Base-by-base conservation (phyloP, 805 yeast species). In the Candida sithepensis region DNA sequence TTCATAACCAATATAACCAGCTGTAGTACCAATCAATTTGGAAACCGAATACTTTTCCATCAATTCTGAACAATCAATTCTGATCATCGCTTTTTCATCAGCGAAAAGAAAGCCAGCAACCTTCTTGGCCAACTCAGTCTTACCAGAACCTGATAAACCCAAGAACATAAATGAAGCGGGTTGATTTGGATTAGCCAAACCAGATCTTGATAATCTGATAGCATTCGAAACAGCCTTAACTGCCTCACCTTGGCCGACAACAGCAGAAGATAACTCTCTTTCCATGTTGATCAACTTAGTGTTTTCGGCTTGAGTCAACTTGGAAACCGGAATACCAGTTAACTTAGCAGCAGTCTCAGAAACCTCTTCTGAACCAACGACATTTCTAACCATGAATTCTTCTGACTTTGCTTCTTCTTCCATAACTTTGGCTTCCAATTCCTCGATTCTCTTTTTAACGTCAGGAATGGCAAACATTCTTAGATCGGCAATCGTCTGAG, bases 401-500 rank as follows among this genome's bases (percentile, higher is more conserved):
- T 56, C 60, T 5, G 64, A 54, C 23, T 54, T 51, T 45, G 76
- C 74, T 44, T 77, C 73, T 63, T 88, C 95, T 60, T 85, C 90
- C 33, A 87, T 87, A 36, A 85, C 91, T 63, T 82, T 72, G 47
- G 74, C 65, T 68, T 94, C 99, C 50, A 91, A 74, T 56, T 79
- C 81, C 43, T 69, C 81, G 53, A 94, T 92, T 63, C 83, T 83
- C 59, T 79, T 77, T 68, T 84, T 77, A 49, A 94, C 75, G 60
- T 92, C 97, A 8, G 99, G 99, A 61, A 94, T 94, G 23, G 98
- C 99, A 74, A 89, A 94, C 74, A 91, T 94, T 67, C 96, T 81
- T 66, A 94, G 77, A 69, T 94, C 99, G 19, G 99, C 98, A 45
- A 95, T 96, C 10, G 97, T 78, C 5, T 85, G 92, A 30, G 90